phyloP scores from a whole-genome alignment of 2,329 filamentous ascomycete genomes.

The Penicillium sp. region DNA sequence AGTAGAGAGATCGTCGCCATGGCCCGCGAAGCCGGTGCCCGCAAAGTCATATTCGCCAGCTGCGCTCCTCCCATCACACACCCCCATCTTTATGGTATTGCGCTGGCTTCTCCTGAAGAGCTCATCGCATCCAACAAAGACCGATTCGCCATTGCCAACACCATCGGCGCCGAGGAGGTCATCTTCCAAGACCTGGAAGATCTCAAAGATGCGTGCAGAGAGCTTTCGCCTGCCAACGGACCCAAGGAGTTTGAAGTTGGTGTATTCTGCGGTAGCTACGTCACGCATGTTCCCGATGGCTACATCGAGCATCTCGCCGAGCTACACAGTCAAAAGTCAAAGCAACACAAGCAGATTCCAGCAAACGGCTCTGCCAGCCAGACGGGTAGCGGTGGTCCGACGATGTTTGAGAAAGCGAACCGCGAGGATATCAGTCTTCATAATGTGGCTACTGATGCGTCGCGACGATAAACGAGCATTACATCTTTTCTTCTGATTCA shows the following conservation, averaged over 20 bases:
- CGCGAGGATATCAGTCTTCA: constrained; percentile 14
- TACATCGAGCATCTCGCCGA: constrained; percentile 68
- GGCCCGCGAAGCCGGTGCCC: constrained; percentile 78
- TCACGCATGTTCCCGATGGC: constrained; percentile 70
- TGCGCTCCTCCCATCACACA: constrained; percentile 80
- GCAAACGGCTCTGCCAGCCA: neutral
- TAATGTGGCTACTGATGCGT: constrained; percentile 9
- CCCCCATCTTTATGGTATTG: constrained; percentile 68
- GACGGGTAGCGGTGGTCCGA: constrained; percentile 7
- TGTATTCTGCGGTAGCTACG: constrained; percentile 85
- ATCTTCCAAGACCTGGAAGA: constrained; percentile 75
- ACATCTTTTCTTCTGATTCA: neutral
- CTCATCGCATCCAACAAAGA: constrained; percentile 67
- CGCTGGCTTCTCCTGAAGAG: constrained; percentile 60
- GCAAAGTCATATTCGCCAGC: constrained; percentile 75
- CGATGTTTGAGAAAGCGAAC: constrained; percentile 6
- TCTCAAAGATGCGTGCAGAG: constrained; percentile 72
- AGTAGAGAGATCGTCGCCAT: constrained; percentile 75
- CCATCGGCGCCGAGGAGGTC: constrained; percentile 71
- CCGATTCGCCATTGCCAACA: constrained; percentile 57
- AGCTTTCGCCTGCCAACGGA: constrained; percentile 56
- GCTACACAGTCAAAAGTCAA: constrained; percentile 9
- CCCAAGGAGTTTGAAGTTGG: constrained; percentile 75
- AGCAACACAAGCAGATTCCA: neutral
- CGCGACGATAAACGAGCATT: neutral